Conservation (phyloP, 1,284 basidiomycete species). For the Tremellales sp. region DNA sequence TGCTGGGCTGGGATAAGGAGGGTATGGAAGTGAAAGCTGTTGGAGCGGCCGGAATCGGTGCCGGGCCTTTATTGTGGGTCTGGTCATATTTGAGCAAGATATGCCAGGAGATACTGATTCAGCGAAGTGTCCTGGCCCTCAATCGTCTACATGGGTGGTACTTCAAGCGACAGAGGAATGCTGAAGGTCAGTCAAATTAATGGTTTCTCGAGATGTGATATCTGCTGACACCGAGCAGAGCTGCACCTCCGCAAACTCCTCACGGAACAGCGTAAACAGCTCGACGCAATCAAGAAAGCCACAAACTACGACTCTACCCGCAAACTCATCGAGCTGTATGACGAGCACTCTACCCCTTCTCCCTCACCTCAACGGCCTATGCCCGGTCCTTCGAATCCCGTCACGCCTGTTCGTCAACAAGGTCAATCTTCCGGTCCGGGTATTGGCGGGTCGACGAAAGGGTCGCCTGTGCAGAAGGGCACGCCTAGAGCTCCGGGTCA, state of each 20-base stretch:
- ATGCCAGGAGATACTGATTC: neutral
- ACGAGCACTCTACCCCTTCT: slow-evolving; percentile 52
- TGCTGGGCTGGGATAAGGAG: slow-evolving; percentile 32
- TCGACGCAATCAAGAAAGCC: slow-evolving; percentile 96
- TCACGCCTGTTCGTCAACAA: slow-evolving; percentile 9
- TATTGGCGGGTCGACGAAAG: neutral
- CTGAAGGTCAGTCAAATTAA: slow-evolving; percentile 63
- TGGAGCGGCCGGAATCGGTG: slow-evolving; percentile 57
- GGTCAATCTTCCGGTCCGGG: neutral
- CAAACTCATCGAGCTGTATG: slow-evolving; percentile 86
- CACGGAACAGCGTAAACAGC: slow-evolving; percentile 74
- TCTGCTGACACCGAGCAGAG: slow-evolving; percentile 56
- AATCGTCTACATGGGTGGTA: slow-evolving; percentile 79
- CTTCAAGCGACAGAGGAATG: slow-evolving; percentile 77
- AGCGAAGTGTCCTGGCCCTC: slow-evolving; percentile 70
- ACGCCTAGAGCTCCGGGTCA: slow-evolving; percentile 44
- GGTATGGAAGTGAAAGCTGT: slow-evolving; percentile 52
- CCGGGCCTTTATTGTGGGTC: slow-evolving; percentile 76
- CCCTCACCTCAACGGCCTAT: slow-evolving; percentile 24
- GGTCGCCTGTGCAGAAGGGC: slow-evolving; percentile 5
- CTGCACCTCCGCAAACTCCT: slow-evolving; percentile 70
- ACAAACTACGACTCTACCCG: slow-evolving; percentile 92
- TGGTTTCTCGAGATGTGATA: neutral
- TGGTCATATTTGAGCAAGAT: neutral
- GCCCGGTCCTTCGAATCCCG: slow-evolving; percentile 4